phyloP scores from a whole-genome alignment of 768 basidiomycete species.

The Tricholoma saponaceum region DNA sequence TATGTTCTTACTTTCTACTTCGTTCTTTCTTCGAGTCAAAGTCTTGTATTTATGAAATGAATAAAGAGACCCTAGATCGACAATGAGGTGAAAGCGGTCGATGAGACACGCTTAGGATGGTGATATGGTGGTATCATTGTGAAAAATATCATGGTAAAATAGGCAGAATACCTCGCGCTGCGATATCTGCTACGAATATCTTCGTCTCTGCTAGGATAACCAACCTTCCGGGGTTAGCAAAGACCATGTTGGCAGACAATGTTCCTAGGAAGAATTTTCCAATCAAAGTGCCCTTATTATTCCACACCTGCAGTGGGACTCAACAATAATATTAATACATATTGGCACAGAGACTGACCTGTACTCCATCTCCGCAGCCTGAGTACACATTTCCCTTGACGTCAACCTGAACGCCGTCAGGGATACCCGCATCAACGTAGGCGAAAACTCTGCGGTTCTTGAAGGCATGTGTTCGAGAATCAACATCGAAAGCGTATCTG shows the following conservation, averaged over 20 bases:
- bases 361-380: constrained; percentile 66
- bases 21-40: neutral
- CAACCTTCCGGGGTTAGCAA: constrained; percentile 37
- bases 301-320: constrained; percentile 41
- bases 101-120: neutral
- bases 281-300: constrained; percentile 47
- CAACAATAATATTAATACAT: neutral
- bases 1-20: neutral
- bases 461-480: constrained; percentile 48
- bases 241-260: constrained; percentile 42
- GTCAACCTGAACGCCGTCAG: constrained; percentile 69
- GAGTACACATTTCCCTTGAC: constrained; percentile 61
- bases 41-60: neutral
- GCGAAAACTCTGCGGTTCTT: constrained; percentile 64
- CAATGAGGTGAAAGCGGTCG: neutral
- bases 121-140: neutral
- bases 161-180: constrained; percentile 26
- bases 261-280: constrained; percentile 60
- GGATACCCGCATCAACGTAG: constrained; percentile 58
- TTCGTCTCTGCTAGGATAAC: constrained; percentile 46
- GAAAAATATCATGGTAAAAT: constrained; percentile 5
- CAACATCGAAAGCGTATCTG: constrained; percentile 70
- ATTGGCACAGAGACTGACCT: constrained; percentile 33
- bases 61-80: neutral
- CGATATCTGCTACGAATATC: constrained; percentile 43